phyloP scores from a whole-genome alignment of 805 yeast genomes.

The Yarrowia sp. region DNA sequence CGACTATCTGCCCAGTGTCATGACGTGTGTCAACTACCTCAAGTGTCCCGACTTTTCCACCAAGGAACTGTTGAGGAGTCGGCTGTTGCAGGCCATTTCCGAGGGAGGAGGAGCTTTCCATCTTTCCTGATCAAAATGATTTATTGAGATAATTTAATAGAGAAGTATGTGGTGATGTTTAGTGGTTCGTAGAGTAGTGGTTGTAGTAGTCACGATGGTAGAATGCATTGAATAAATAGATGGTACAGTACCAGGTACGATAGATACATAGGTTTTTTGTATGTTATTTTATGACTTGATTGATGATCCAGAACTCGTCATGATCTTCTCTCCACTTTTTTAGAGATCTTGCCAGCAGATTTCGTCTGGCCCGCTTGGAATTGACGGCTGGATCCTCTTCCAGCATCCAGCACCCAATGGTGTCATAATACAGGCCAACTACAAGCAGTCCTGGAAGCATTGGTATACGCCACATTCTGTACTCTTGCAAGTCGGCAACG shows the following conservation, averaged over 20 bases:
- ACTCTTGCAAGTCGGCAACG: not conserved
- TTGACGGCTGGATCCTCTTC: not conserved
- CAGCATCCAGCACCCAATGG: not conserved
- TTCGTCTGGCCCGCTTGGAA: not conserved
- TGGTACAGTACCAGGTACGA: too few relatives aligned
- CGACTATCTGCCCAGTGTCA: slow-evolving; percentile 88
- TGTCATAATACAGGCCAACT: not conserved
- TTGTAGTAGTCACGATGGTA: too few relatives aligned
- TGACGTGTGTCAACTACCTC: slow-evolving; percentile 96
- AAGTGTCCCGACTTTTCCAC: slow-evolving; percentile 81
- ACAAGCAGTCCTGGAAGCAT: not conserved
- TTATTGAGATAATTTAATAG: slow-evolving; percentile 11
- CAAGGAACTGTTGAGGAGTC: slow-evolving; percentile 53
- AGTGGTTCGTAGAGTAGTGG: too few relatives aligned
- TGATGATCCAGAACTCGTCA: not conserved
- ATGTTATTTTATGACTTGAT: not conserved
- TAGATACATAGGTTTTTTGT: too few relatives aligned
- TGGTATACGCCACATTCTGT: not conserved
- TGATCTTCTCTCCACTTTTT: not conserved
- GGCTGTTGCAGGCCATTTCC: slow-evolving; percentile 65
- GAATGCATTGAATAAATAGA: not conserved
- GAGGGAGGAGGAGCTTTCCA: slow-evolving; percentile 90
- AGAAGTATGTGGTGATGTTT: not conserved
- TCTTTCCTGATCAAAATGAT: slow-evolving; percentile 50
- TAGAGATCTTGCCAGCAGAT: not conserved